phyloP scores from a whole-genome alignment of 2,329 filamentous ascomycete species.

The Phoma sp. region DNA sequence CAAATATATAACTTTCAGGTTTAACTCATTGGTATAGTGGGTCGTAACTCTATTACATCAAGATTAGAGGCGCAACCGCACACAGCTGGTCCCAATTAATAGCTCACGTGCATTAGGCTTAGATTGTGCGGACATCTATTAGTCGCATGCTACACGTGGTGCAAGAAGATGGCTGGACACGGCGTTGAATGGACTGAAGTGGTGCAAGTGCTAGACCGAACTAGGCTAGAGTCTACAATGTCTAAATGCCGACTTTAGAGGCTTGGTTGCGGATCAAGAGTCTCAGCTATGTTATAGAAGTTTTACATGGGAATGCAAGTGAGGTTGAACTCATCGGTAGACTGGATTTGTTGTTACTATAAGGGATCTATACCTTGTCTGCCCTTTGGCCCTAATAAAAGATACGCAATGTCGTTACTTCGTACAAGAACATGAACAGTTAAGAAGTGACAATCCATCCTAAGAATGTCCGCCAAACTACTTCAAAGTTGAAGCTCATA shows the following conservation, averaged over 20 bases:
- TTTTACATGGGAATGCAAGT: not conserved
- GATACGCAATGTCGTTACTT: not conserved
- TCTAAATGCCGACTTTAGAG: not conserved
- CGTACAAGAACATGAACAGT: not conserved
- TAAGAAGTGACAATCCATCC: not conserved
- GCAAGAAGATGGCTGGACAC: not conserved
- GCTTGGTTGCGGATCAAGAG: not conserved
- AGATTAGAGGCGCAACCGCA: no score
- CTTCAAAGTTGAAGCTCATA: not conserved
- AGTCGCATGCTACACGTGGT: conserved; percentile 33
- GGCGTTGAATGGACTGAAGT: not conserved
- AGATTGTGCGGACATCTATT: conserved; percentile 32
- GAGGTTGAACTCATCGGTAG: not conserved
- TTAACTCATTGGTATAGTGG: no score
- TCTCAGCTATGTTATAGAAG: not conserved
- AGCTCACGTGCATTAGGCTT: conserved; percentile 28
- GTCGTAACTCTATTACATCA: no score
- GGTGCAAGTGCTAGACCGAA: not conserved
- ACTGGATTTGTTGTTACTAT: not conserved
- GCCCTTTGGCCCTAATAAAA: not conserved
- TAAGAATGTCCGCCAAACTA: no score
- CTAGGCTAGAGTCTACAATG: not conserved
- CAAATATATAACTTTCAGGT: no score
- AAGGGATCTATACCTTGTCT: not conserved
- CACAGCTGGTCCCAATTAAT: no score